These are phyloP conservation scores for Trametes hirsuta DNA, from an alignment of 1,284 basidiomycete species.

Conservation along the genomic window DNA sequence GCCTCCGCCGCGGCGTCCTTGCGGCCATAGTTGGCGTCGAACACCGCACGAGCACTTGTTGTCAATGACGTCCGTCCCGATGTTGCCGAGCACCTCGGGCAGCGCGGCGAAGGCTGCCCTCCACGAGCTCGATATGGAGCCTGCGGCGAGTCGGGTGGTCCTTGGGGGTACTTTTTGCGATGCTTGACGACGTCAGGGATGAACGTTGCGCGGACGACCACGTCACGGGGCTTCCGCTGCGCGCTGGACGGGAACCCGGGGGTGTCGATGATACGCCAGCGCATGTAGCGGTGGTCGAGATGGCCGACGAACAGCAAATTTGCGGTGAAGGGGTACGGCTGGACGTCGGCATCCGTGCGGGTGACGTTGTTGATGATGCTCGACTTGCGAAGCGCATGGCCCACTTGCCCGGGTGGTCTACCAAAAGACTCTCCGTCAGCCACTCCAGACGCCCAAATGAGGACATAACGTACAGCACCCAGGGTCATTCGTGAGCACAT, in stretches of 20 bases:
- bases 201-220: conserved; percentile 81
- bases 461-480: conserved; percentile 67
- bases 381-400: conserved; percentile 93
- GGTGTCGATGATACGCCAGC: conserved; percentile 98
- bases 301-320: conserved; percentile 97
- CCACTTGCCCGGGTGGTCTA: conserved; percentile 83
- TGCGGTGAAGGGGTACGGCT: conserved; percentile 97
- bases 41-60: too few relatives aligned
- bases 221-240: conserved; percentile 85
- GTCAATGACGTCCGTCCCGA: too few relatives aligned
- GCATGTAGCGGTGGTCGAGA: conserved; percentile 95
- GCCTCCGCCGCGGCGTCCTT: too few relatives aligned
- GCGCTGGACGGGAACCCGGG: conserved; percentile 95
- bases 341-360: conserved; percentile 95
- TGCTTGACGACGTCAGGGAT: conserved; percentile 83
- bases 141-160: conserved; percentile 74
- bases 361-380: conserved; percentile 99
- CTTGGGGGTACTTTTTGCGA: conserved; percentile 85
- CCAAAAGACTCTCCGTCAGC: conserved; percentile 14
- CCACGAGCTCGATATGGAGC: conserved; percentile 82
- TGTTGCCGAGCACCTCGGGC: too few relatives aligned
- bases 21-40: too few relatives aligned
- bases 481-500: conserved; percentile 89
- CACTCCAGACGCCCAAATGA: too few relatives aligned
- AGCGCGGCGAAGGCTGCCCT: too few relatives aligned